Evolutionary conservation across 2,329 filamentous ascomycete species (phyloP).

Genomic region (Aspergillus unguis): DNA sequence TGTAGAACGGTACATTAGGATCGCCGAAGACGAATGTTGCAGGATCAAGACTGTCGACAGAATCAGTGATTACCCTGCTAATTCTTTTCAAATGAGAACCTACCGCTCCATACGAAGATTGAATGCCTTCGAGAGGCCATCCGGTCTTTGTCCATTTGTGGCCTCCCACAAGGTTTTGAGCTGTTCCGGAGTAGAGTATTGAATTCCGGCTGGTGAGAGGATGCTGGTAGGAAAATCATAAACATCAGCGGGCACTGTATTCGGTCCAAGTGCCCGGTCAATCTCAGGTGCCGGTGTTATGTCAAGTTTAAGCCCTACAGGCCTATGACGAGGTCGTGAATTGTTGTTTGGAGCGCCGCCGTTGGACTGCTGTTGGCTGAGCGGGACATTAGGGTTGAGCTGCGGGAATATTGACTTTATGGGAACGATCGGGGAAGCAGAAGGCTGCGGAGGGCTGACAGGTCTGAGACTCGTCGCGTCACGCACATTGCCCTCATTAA

Average conservation of each 20-base stretch:
- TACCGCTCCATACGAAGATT: constrained; percentile 44
- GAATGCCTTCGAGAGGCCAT: constrained; percentile 32
- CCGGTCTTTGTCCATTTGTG: constrained; percentile 43
- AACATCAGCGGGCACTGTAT: constrained; percentile 43
- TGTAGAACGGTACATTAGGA: constrained; percentile 44
- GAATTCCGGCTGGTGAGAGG: constrained; percentile 32
- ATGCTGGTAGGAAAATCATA: constrained; percentile 39
- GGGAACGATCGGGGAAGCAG: constrained; percentile 32
- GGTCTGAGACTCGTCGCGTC: neutral
- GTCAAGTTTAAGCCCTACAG: constrained; percentile 26
- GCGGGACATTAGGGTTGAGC: constrained; percentile 39
- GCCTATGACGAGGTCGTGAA: constrained; percentile 18
- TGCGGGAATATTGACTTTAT: constrained; percentile 48
- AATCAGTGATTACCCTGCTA: too few relatives aligned
- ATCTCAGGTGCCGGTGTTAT: constrained; percentile 34
- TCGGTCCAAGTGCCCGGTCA: constrained; percentile 36
- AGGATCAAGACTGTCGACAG: constrained; percentile 32
- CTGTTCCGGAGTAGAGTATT: constrained; percentile 40
- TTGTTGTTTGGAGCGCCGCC: constrained; percentile 23
- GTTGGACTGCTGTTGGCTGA: constrained; percentile 38
- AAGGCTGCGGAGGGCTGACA: constrained; percentile 1
- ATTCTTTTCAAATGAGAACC: neutral
- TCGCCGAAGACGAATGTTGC: constrained; percentile 45
- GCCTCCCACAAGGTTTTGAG: constrained; percentile 44
- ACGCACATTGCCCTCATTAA: neutral